These are phyloP conservation scores for Debaryomyces castellii DNA, from an alignment of 805 yeast genomes.

Conservation along the genomic window DNA sequence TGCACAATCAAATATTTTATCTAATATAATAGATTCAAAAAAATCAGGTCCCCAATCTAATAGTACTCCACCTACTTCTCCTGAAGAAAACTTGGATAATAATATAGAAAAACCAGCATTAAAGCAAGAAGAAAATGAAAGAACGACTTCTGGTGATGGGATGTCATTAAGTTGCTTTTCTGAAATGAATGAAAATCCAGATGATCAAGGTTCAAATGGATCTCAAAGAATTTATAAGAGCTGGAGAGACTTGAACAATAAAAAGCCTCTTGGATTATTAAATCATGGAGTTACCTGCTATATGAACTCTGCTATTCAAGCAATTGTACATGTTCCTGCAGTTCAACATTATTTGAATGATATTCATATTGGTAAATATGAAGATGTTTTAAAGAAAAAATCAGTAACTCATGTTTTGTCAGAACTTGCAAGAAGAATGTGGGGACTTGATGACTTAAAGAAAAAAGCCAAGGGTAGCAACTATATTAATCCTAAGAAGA, in stretches of 20 bases:
- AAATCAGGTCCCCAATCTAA: conserved; percentile 21
- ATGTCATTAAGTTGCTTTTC: conserved; percentile 36
- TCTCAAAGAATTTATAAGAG: conserved; percentile 63
- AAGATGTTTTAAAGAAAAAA: conserved; percentile 43
- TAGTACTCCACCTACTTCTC: conserved; percentile 36
- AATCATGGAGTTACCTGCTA: conserved; percentile 97
- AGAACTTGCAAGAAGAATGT: conserved; percentile 66
- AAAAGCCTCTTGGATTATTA: conserved; percentile 70
- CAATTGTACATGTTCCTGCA: conserved; percentile 88
- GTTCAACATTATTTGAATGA: conserved; percentile 78
- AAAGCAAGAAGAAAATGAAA: conserved; percentile 14
- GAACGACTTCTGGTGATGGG: background rate
- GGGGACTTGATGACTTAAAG: conserved; percentile 51
- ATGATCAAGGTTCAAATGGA: conserved; percentile 65
- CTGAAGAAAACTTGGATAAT: conserved; percentile 21
- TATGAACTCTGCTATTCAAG: conserved; percentile 93
- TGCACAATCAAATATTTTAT: conserved; percentile 9
- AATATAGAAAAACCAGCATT: conserved; percentile 9
- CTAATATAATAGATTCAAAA: conserved; percentile 11
- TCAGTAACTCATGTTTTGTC: conserved; percentile 70
- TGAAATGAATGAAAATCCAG: conserved; percentile 53
- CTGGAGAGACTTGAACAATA: conserved; percentile 58
- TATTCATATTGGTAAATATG: conserved; percentile 54
- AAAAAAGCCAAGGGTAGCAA: conserved; percentile 29
- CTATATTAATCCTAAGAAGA: conserved; percentile 71